phyloP scores from a whole-genome alignment of 768 basidiomycete species.

The Sarcodon sp. region DNA sequence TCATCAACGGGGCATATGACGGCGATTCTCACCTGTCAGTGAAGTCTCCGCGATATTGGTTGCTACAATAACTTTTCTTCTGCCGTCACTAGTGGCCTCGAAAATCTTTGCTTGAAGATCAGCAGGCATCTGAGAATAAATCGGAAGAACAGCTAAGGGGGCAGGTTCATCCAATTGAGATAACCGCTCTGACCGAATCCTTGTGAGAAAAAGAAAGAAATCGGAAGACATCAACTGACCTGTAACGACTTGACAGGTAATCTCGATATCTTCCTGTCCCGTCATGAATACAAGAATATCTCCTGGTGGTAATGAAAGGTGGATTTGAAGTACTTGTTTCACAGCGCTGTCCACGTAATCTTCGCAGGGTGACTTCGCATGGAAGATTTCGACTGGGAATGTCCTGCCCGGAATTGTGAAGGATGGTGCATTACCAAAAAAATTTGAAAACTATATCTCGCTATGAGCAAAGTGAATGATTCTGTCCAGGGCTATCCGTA shows the following conservation, averaged over 20 bases:
- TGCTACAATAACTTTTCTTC: slow-evolving; percentile 94
- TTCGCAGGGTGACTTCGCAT: slow-evolving; percentile 95
- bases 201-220: not conserved
- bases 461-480: not conserved
- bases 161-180: slow-evolving; percentile 86
- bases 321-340: slow-evolving; percentile 96
- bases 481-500: slow-evolving; percentile 14
- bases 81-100: slow-evolving; percentile 84
- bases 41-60: slow-evolving; percentile 99
- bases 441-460: slow-evolving; percentile 74
- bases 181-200: slow-evolving; percentile 56
- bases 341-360: slow-evolving; percentile 98
- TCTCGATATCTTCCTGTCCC: slow-evolving; percentile 97
- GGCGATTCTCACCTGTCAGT: slow-evolving; percentile 53
- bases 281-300: slow-evolving; percentile 99
- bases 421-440: slow-evolving; percentile 90
- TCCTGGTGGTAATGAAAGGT: slow-evolving; percentile 83
- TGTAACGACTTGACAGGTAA: slow-evolving; percentile 88
- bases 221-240: slow-evolving; percentile 31
- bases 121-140: slow-evolving; percentile 99
- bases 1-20: not conserved
- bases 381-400: slow-evolving; percentile 95
- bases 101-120: slow-evolving; percentile 98
- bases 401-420: slow-evolving; percentile 93
- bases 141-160: slow-evolving; percentile 84